These are phyloP conservation scores for Lachnellula hyalina DNA, from an alignment of 2,329 filamentous ascomycete species.

Conservation along the genomic window DNA sequence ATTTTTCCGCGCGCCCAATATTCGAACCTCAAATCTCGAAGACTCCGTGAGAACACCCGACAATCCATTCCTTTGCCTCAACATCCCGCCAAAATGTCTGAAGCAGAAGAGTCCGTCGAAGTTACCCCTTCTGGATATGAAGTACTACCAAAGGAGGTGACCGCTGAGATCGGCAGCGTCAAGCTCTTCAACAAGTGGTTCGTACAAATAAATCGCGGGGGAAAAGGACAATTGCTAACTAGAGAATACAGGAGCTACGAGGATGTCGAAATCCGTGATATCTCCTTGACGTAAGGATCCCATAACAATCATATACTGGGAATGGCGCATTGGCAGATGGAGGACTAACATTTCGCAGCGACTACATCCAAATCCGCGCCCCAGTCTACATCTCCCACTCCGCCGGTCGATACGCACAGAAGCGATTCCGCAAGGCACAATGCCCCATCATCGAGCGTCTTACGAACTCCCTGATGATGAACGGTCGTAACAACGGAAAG, in stretches of 20 bases:
- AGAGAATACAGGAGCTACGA: constrained; percentile 79
- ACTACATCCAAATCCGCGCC: constrained; percentile 99
- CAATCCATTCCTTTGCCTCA: too few species aligned
- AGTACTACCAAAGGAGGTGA: constrained; percentile 82
- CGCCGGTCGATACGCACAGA: constrained; percentile 95
- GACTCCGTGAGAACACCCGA: too few species aligned
- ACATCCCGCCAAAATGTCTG: too few species aligned
- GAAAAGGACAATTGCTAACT: constrained; percentile 8
- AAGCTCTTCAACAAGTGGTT: constrained; percentile 96
- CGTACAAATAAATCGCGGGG: constrained; percentile 4
- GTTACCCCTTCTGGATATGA: too few species aligned
- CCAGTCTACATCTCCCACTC: constrained; percentile 99
- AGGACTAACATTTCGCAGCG: constrained; percentile 53
- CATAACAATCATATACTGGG: constrained; percentile 9
- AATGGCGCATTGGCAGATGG: constrained; percentile 21
- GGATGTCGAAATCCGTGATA: constrained; percentile 99
- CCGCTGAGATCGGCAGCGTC: constrained; percentile 81
- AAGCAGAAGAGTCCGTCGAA: too few species aligned
- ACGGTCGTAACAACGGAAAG: constrained; percentile 99
- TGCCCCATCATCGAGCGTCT: constrained; percentile 99
- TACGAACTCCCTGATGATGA: constrained; percentile 99
- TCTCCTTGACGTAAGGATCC: constrained; percentile 92
- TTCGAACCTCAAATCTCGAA: too few species aligned
- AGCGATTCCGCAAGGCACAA: constrained; percentile 99
- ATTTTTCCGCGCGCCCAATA: too few species aligned